Base-by-base conservation (phyloP, 768 basidiomycete species). In the Leucosporidium scottii region DNA sequence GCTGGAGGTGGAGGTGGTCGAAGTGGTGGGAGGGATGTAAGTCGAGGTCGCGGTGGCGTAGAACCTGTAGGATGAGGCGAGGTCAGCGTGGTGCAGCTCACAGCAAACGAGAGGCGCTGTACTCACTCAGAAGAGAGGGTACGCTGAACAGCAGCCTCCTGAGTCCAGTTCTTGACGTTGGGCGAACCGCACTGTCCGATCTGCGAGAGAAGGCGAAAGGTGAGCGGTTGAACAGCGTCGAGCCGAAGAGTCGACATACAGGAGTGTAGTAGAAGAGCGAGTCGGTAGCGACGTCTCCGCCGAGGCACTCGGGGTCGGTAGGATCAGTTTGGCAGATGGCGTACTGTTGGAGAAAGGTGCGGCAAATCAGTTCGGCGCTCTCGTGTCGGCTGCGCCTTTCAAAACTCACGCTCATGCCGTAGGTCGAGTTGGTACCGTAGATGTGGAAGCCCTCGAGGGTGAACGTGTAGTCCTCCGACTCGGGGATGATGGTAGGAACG, bases 391-490 rank as follows among this genome's bases (percentile, higher is more conserved):
- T 3, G n/a, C 5, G n/a, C 49, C 48, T 23, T 15, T 31, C 23
- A 10, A 6, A 30, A 67, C 67, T 23, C 44, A 71, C 70, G 64
- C 66, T 66, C 69, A 68, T 67, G 48, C 74, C 74, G 62, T 73
- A 75, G 2, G 72, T 75, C 6, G 60, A 51, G 68, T 75, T 75
- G 54, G 53, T 71, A 18, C 74, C 74, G 28, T 51, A 66, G 27
- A 75, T 62, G 66, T 75, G 73, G 69, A 75, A 73, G 23, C 73
- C 73, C 59, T 73, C 69, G 47, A 74, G 69, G 15, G 68, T 65
- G 58, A 67, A 62, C 3, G 64, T 69, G 64, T 75, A 75, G 62
- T 73, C 62, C 21, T 60, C 69, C 5, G 50, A 53, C 49, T 65
- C 73, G 48, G 73, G 73, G 58, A 75, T 75, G 65, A 67, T 61